Percentiles rank a stretch among this genome's conserved stretches.
Conservation (phyloP, 2,329 filamentous ascomycete genomes). For the Claviceps humidiphila region DNA sequence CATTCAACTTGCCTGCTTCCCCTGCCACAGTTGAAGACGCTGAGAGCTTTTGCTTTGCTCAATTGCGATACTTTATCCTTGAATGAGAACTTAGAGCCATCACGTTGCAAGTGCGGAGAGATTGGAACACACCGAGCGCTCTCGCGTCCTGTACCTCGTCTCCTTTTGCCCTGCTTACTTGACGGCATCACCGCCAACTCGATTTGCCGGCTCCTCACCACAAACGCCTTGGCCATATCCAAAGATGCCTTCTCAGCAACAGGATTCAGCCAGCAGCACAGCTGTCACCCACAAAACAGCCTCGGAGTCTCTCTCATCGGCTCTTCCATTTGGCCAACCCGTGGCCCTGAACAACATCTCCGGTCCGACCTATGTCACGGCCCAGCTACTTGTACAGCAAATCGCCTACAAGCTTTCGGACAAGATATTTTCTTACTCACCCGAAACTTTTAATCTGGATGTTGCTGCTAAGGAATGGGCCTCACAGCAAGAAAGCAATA, state of each 20-base stretch:
- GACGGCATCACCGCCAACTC: background rate
- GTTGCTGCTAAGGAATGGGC: slow-evolving; percentile 70
- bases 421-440: slow-evolving; percentile 95
- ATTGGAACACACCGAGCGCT: background rate
- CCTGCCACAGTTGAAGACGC: background rate
- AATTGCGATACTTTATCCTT: background rate
- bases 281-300: slow-evolving; percentile 13
- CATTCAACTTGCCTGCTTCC: background rate
- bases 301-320: slow-evolving; percentile 34
- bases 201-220: background rate
- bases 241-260: slow-evolving; percentile 23
- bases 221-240: background rate
- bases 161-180: background rate
- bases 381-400: slow-evolving; percentile 89
- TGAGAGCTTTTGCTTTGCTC: background rate
- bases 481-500: slow-evolving; percentile 56
- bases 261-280: slow-evolving; percentile 23
- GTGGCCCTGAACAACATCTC: slow-evolving; percentile 49
- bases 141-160: background rate
- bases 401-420: slow-evolving; percentile 90
- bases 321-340: slow-evolving; percentile 43
- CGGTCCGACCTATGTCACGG: slow-evolving; percentile 84
- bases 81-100: background rate
- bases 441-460: slow-evolving; percentile 85
- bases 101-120: background rate